Conservation (phyloP, 805 yeast species). For the Jamesozyma jinghongensis region DNA sequence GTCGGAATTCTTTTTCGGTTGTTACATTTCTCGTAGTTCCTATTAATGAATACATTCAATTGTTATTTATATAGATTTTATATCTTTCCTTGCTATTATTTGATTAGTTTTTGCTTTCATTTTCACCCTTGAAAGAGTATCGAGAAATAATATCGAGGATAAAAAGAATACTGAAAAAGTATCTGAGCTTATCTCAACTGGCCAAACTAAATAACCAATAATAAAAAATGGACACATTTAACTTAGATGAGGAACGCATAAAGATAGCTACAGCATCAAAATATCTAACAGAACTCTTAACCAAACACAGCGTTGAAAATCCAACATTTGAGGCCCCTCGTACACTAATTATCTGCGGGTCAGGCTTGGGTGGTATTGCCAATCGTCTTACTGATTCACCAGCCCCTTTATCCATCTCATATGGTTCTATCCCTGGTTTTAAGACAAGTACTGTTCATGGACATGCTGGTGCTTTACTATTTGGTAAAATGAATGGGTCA, state of each 20-base stretch:
- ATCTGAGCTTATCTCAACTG: too few relatives aligned
- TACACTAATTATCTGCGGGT: constrained; percentile 81
- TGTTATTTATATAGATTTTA: too few relatives aligned
- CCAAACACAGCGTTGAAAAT: constrained; percentile 2
- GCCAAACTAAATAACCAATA: too few relatives aligned
- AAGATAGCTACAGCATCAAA: constrained; percentile 1
- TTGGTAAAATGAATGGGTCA: constrained; percentile 63
- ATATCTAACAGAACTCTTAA: not conserved
- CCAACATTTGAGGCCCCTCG: constrained; percentile 36
- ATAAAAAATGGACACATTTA: constrained; percentile 2
- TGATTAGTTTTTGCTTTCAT: too few relatives aligned
- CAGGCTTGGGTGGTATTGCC: constrained; percentile 86
- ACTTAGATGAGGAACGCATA: constrained; percentile 2
- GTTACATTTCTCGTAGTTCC: too few relatives aligned
- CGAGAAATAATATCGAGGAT: too few relatives aligned
- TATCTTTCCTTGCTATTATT: too few relatives aligned
- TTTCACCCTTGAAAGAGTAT: too few relatives aligned
- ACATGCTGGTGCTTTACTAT: constrained; percentile 73
- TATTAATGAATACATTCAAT: too few relatives aligned
- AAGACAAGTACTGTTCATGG: constrained; percentile 79
- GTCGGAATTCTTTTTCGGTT: too few relatives aligned
- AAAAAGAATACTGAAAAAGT: too few relatives aligned
- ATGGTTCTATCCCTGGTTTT: constrained; percentile 71
- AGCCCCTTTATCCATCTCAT: constrained; percentile 45
- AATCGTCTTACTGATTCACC: constrained; percentile 30